These are phyloP conservation scores for Rhizophora apiculata DNA, from an alignment of 345 rosid genomes.

Conservation along the genomic window DNA sequence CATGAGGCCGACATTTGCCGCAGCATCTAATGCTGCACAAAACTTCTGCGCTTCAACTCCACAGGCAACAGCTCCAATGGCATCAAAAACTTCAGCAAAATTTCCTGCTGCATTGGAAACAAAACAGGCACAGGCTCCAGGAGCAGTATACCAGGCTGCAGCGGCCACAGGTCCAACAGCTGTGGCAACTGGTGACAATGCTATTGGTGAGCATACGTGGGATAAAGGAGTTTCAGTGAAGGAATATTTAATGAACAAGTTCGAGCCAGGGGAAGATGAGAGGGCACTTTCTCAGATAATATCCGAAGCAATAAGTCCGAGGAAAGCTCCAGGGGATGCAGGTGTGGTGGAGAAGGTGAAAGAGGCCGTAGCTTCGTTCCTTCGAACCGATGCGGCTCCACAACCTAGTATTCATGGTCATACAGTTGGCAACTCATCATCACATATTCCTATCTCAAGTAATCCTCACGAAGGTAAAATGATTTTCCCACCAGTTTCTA, in stretches of 20 bases:
- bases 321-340: conserved; percentile 35
- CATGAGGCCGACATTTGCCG: conserved; percentile 50
- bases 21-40: conserved; percentile 33
- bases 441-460: conserved; percentile 29
- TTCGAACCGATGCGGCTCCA: conserved; percentile 28
- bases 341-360: conserved; percentile 45
- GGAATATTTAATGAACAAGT: conserved; percentile 56
- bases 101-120: too few relatives aligned
- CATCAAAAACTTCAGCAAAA: not conserved
- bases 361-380: conserved; percentile 47
- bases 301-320: conserved; percentile 59
- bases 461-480: conserved; percentile 45
- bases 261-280: conserved; percentile 79
- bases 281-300: conserved; percentile 63
- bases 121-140: too few relatives aligned
- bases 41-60: conserved; percentile 36
- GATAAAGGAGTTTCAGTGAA: conserved; percentile 79
- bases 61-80: not conserved
- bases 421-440: conserved; percentile 19
- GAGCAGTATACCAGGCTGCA: conserved; percentile 7
- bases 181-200: not conserved
- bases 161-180: conserved; percentile 10
- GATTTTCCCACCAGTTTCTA: not conserved
- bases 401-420: conserved; percentile 15
- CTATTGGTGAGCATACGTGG: conserved; percentile 31